Evolutionary conservation across 805 yeast species (phyloP).

Genomic region (Candida alai): DNA sequence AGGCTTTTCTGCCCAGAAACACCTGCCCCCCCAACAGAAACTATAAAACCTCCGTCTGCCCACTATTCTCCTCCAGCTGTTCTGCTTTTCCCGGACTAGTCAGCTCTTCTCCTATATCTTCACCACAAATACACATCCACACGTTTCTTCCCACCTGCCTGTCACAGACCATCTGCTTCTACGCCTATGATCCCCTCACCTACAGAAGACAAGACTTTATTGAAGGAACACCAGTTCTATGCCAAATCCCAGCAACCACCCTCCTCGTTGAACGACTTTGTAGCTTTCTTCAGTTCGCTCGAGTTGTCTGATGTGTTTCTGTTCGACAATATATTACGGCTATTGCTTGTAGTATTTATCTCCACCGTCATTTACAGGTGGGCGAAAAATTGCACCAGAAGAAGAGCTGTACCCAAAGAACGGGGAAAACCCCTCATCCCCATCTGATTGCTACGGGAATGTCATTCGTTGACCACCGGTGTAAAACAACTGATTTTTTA

Average conservation of each 20-base stretch:
- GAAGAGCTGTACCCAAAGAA: constrained; percentile 7
- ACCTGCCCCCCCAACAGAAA: too few relatives aligned
- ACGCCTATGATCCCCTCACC: constrained; percentile 25
- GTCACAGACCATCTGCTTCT: too few relatives aligned
- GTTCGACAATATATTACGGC: constrained; percentile 1
- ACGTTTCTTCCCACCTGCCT: too few relatives aligned
- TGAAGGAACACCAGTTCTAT: constrained; percentile 12
- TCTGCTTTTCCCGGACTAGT: too few relatives aligned
- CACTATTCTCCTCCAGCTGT: too few relatives aligned
- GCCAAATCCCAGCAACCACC: constrained; percentile 5
- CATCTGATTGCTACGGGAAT: too few relatives aligned
- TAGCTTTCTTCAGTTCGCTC: neutral
- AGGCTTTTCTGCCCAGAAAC: too few relatives aligned
- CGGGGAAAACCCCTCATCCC: constrained; percentile 4
- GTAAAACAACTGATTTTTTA: too few relatives aligned
- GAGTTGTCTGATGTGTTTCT: constrained; percentile 1
- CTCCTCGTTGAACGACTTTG: neutral
- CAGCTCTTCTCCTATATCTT: too few relatives aligned
- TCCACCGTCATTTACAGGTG: constrained; percentile 2
- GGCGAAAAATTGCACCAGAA: constrained; percentile 2
- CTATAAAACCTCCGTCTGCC: too few relatives aligned
- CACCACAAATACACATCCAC: too few relatives aligned
- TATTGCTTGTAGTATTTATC: constrained; percentile 2
- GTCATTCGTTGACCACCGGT: too few relatives aligned
- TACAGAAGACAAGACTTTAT: constrained; percentile 14